Base-by-base conservation (phyloP, 208 protist genomes). In the Trypanosoma vivax region DNA sequence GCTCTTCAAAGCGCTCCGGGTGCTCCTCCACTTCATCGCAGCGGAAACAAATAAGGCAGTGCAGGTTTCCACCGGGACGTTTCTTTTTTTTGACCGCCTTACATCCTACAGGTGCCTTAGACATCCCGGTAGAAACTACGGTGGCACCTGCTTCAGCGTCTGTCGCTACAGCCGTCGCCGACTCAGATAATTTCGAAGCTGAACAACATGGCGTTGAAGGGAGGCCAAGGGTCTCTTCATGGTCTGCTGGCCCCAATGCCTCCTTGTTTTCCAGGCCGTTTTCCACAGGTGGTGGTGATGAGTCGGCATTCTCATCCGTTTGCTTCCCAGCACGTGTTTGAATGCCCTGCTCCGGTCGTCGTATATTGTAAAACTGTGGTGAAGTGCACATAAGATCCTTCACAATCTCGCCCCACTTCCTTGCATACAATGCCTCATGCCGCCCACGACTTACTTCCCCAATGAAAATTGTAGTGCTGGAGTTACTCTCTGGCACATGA, bases 341-440 rank as follows among this genome's bases (percentile, higher is more conserved):
- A 34, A 95, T 61, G 16, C 90, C 87, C 34, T 79, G 57, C 42
- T 96, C 87, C 9, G 82, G 77, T 23, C 82, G 78, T 3, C 90
- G 86, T 50, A 93, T 95, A 68, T 95, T 94, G 46, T 88, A 94
- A 59, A 76, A 91, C 16, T 90, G 27, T 13, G 90, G 87, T 0
- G 67, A 79, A 29, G 60, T 31, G 48, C 75, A 90, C 61, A 82
- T 75, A 18, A 95, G 69, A 57, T 95, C 87, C 46, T 80, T 85
- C 51, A 83, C 75, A 24, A 95, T 75, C 35, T 92, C 67, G 29
- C 56, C 64, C 89, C 87, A 96, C 58, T 79, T 82, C 11, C 74
- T 62, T 19, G 80, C 81, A 63, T 92, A 90, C 62, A 96, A 57
- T 25, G 90, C 79, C 42, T 89, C 82, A 55, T 87, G 75, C n/a